A percentile compares a stretch with the other conserved stretches of the same genome.
phyloP scores from a whole-genome alignment of 176 grass and related monocot genomes.

The Dactylis glomerata region DNA sequence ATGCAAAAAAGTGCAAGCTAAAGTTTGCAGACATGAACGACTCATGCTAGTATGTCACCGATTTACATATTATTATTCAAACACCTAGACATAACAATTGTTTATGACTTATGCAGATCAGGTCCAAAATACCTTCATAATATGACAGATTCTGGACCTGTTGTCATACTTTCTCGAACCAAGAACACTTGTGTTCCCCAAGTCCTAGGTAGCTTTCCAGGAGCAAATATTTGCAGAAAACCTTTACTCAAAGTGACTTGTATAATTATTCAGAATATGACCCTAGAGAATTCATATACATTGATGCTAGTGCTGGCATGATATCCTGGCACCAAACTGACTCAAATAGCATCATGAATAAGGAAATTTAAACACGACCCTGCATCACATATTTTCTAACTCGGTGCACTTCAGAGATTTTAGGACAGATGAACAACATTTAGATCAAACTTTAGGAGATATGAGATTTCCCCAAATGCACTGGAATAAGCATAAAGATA shows the following conservation, averaged over 20 bases:
- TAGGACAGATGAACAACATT: background rate
- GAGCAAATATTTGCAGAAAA: background rate
- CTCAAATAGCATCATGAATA: no score
- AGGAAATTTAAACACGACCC: background rate
- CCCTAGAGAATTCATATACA: background rate
- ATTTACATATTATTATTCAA: no score
- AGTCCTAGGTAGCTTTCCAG: background rate
- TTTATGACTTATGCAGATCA: conserved; percentile 11
- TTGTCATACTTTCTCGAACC: conserved; percentile 13
- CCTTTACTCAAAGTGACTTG: no score
- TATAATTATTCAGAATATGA: conserved; percentile 32
- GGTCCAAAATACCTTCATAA: background rate
- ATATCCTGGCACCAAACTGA: background rate
- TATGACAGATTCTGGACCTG: conserved; percentile 12
- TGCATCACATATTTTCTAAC: background rate
- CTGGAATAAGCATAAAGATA: background rate
- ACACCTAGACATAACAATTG: background rate
- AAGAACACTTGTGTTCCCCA: background rate
- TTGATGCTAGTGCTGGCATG: conserved; percentile 19
- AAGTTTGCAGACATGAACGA: no score
- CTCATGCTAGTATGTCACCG: no score
- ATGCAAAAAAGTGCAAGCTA: no score
- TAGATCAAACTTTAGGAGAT: background rate
- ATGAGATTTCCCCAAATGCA: conserved; percentile 17
- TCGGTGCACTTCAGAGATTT: background rate